phyloP scores from a whole-genome alignment of 2,329 filamentous ascomycete species.

The Byssochlamys sp. region DNA sequence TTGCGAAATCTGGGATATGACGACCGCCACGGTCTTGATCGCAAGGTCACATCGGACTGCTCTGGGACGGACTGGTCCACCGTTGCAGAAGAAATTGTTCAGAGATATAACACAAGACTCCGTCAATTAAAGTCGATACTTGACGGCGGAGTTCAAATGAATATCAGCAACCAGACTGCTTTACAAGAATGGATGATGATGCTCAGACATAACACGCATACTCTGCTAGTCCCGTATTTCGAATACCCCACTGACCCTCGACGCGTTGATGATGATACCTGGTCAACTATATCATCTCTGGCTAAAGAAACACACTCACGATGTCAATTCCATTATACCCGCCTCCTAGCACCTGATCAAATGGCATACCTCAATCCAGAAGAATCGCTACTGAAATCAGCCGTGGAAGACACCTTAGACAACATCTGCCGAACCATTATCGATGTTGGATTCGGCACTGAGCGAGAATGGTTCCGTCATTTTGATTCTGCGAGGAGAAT shows the following conservation, averaged over 20 bases:
- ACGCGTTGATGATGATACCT: not conserved
- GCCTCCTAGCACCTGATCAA: not conserved
- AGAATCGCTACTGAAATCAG: not conserved
- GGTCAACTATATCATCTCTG: not conserved
- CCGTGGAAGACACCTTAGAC: not conserved
- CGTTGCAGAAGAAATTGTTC: not conserved
- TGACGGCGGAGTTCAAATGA: not conserved
- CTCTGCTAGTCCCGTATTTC: slow-evolving; percentile 1
- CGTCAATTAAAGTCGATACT: not conserved
- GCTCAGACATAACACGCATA: slow-evolving; percentile 1
- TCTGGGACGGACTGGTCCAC: not conserved
- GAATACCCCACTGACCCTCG: not conserved
- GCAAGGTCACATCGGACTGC: not conserved
- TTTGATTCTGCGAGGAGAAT: not conserved
- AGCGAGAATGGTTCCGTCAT: not conserved
- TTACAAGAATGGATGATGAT: not conserved
- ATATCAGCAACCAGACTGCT: slow-evolving; percentile 17
- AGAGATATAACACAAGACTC: not conserved
- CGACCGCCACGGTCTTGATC: not conserved
- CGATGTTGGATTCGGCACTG: not conserved
- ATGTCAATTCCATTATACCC: slow-evolving; percentile 14
- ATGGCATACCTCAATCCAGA: not conserved
- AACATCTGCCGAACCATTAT: not conserved
- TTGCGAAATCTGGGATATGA: not conserved
- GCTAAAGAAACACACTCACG: not conserved